Base-by-base conservation (phyloP, 1,284 basidiomycete genomes). In the Coriolopsis trogii region DNA sequence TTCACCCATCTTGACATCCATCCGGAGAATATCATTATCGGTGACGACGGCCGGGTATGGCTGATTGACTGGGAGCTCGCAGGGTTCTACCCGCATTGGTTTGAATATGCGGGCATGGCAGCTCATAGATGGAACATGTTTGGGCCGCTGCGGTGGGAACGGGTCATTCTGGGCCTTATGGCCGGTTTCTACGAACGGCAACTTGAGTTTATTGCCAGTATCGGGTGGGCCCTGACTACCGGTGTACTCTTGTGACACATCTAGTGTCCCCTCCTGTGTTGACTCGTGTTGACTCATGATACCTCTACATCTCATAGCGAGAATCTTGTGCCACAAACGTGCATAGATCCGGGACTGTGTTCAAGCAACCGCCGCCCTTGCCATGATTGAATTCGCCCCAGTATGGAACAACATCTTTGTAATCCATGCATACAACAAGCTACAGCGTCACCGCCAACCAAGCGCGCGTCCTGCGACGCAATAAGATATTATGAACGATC, bases 1-100 rank as follows among this genome's bases (percentile, higher is more conserved):
- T 55, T 69, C 39, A 60, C 59, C 3, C 69, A 70, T 45, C 46
- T 52, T 3, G 66, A 70, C 49, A 46, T 72, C 15, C 42, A 47
- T 29, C 56, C 62, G 50, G 49, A 60, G 28, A 65, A 70, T 42
- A 43, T 71, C 36, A 49, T 66, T 13, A 25, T 70, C 25, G 64
- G 58, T 6, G 42, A 58, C 2, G 63, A 69, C 31, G 61, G 62
- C 10, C 48, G 39, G 15, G 42, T 70, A 7, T 71, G 66, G 65
- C 38, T 71, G 13, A 51, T 71, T 13, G 67, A 69, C 46, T 70
- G 64, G 62, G 65, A 42, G 2, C 58, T 31, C 21, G 47, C 68
- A 1, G 69, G 70, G 8, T 60, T 63, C 29, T 71, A 68, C 48
- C 70, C 69, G 3, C 46, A 40, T 12, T 70, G 65, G 61, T 68